Evolutionary conservation across 371 early-diverging fungal species (phyloP).

Genomic region (Apophysomyces trapeziformis): DNA sequence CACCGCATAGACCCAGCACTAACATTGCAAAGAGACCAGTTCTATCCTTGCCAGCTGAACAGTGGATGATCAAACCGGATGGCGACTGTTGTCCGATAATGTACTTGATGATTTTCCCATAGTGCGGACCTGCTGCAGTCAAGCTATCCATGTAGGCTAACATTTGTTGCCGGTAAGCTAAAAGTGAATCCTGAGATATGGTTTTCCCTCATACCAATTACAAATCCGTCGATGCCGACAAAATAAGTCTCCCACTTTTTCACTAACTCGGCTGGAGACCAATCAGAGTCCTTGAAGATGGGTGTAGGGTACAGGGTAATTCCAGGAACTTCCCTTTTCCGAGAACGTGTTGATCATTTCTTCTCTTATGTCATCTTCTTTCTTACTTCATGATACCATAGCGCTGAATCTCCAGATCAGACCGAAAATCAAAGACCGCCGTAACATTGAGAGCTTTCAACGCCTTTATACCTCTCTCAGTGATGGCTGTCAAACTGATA

Average conservation of each 20-base stretch:
- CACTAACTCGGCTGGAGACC: conserved; percentile 45
- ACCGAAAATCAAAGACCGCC: conserved; percentile 62
- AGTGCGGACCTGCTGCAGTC: conserved; percentile 24
- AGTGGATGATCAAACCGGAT: conserved; percentile 67
- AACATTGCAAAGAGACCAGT: conserved; percentile 79
- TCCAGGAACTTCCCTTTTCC: conserved; percentile 13
- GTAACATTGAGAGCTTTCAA: conserved; percentile 52
- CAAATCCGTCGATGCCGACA: conserved; percentile 42
- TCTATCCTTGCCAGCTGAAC: conserved; percentile 87
- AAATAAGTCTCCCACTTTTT: conserved; percentile 41
- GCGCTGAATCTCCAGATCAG: conserved; percentile 54
- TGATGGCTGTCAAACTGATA: conserved; percentile 83
- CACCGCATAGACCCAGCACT: conserved; percentile 69
- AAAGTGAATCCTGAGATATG: not conserved
- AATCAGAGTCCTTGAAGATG: conserved; percentile 42
- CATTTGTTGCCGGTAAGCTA: not conserved
- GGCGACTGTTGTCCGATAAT: not conserved
- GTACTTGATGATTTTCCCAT: not conserved
- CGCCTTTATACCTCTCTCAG: conserved; percentile 50
- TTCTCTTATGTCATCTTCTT: not conserved
- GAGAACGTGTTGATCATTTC: no score
- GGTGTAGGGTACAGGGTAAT: conserved; percentile 33
- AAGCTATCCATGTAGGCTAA: not conserved
- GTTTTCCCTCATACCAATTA: conserved; percentile 26
- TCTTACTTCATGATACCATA: conserved; percentile 50